A percentile compares a stretch with the other conserved stretches of the same genome.
Conservation (phyloP, 1,284 basidiomycete genomes). For the Ceratobasidium papillatum region DNA sequence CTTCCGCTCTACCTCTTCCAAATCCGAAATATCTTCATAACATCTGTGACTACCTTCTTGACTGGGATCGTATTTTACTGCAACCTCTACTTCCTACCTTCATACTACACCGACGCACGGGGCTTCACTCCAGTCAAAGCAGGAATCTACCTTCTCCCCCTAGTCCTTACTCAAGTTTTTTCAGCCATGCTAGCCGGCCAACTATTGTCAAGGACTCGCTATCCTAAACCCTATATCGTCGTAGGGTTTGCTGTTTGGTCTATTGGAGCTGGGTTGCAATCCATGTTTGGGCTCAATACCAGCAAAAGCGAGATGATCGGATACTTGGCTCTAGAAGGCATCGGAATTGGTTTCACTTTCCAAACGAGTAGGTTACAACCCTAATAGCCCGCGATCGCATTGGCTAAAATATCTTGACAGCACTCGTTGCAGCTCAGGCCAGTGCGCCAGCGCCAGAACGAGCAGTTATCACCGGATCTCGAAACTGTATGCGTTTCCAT, state of each 20-base stretch:
- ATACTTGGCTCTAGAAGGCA: slow-evolving; percentile 29
- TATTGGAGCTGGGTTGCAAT: slow-evolving; percentile 35
- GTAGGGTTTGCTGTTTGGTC: slow-evolving; percentile 33
- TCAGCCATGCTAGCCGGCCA: slow-evolving; percentile 22
- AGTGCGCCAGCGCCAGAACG: slow-evolving; percentile 18
- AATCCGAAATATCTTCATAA: slow-evolving; percentile 27
- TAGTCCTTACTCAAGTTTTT: slow-evolving; percentile 18
- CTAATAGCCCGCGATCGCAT: neutral
- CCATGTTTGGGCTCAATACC: slow-evolving; percentile 20
- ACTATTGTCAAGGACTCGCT: slow-evolving; percentile 4
- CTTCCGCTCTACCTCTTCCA: slow-evolving; percentile 26
- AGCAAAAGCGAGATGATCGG: slow-evolving; percentile 21
- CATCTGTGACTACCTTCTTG: slow-evolving; percentile 23
- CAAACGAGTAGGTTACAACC: slow-evolving; percentile 6
- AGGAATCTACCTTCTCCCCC: slow-evolving; percentile 28
- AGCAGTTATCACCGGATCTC: slow-evolving; percentile 35
- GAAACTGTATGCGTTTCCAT: slow-evolving; percentile 18
- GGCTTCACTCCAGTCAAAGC: slow-evolving; percentile 36
- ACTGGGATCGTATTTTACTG: slow-evolving; percentile 38
- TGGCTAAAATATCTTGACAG: neutral
- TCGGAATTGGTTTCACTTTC: slow-evolving; percentile 23
- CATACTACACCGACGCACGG: slow-evolving; percentile 36
- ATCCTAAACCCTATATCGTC: slow-evolving; percentile 19
- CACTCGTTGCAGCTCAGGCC: slow-evolving; percentile 32
- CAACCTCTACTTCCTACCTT: slow-evolving; percentile 38